These are phyloP conservation scores for Nemania abortiva DNA, from an alignment of 2,329 filamentous ascomycete species.

Conservation along the genomic window DNA sequence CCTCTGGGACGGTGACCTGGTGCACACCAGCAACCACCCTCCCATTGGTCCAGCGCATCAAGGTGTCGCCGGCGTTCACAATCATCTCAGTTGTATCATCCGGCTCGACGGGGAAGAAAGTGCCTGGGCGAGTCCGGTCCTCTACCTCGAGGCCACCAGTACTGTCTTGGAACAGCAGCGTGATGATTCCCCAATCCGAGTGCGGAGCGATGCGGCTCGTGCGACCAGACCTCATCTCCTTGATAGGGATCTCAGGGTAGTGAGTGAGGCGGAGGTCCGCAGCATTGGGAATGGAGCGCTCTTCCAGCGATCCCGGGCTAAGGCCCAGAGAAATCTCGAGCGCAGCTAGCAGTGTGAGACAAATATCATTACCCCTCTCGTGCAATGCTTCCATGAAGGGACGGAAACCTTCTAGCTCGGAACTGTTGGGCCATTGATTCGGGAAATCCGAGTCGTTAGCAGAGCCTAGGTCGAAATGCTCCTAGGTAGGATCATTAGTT, in stretches of 20 bases:
- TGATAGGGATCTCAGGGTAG: constrained; percentile 29
- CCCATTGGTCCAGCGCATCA: constrained; percentile 49
- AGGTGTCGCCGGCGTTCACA: constrained; percentile 52
- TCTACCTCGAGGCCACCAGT: constrained; percentile 55
- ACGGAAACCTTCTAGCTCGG: constrained; percentile 28
- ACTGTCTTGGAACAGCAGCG: constrained; percentile 54
- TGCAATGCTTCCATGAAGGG: constrained; percentile 26
- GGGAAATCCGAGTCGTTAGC: constrained; percentile 26
- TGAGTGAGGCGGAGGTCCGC: constrained; percentile 36
- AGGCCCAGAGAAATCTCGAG: constrained; percentile 28
- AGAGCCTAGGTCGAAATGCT: constrained; percentile 32
- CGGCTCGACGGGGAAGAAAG: constrained; percentile 34
- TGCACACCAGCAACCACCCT: constrained; percentile 37
- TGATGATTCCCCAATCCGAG: constrained; percentile 48
- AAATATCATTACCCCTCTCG: constrained; percentile 10
- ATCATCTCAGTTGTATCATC: constrained; percentile 42
- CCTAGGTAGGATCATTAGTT: constrained; percentile 7
- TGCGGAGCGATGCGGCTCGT: constrained; percentile 38
- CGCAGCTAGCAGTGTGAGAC: constrained; percentile 18
- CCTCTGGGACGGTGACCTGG: constrained; percentile 37
- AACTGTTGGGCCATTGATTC: constrained; percentile 26
- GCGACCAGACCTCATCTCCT: constrained; percentile 18
- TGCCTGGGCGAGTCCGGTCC: constrained; percentile 34
- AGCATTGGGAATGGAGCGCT: constrained; percentile 26
- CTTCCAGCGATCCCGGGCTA: constrained; percentile 18